Conservation (phyloP, 1,139 yeast species). For the Geotrichum bryndzae region DNA sequence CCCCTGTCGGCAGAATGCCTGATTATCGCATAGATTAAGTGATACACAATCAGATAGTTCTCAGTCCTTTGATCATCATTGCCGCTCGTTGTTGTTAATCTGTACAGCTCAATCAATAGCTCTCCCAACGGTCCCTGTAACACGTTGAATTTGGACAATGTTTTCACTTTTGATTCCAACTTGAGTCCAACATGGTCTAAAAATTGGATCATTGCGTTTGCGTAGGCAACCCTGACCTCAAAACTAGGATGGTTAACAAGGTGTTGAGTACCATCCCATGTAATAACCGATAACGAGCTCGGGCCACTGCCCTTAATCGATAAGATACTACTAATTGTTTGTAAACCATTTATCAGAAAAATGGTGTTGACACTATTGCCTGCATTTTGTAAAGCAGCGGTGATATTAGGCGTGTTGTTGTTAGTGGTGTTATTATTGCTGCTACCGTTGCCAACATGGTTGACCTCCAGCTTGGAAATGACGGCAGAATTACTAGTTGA, state of each 20-base stretch:
- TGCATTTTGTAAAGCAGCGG: background rate
- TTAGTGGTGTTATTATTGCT: background rate
- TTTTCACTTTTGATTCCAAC: background rate
- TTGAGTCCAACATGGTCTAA: constrained; percentile 20
- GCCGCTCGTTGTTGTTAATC: constrained; percentile 18
- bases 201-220: constrained; percentile 26
- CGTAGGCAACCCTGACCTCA: constrained; percentile 28
- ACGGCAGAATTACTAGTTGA: background rate
- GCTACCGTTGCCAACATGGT: background rate
- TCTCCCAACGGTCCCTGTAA: constrained; percentile 25
- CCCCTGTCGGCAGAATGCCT: constrained; percentile 21
- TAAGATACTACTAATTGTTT: constrained; percentile 3
- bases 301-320: constrained; percentile 5
- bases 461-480: background rate
- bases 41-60: constrained; percentile 22
- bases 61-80: background rate
- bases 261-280: constrained; percentile 35
- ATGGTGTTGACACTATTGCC: constrained; percentile 1
- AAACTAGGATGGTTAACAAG: constrained; percentile 28
- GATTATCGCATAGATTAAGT: constrained; percentile 21
- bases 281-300: constrained; percentile 32
- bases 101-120: constrained; percentile 22
- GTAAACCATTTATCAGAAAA: constrained; percentile 4
- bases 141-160: constrained; percentile 17
- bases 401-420: background rate